Percentiles rank a stretch among this genome's conserved stretches.
phyloP scores from a whole-genome alignment of 768 basidiomycete species.

The Leccinum barrowsii region DNA sequence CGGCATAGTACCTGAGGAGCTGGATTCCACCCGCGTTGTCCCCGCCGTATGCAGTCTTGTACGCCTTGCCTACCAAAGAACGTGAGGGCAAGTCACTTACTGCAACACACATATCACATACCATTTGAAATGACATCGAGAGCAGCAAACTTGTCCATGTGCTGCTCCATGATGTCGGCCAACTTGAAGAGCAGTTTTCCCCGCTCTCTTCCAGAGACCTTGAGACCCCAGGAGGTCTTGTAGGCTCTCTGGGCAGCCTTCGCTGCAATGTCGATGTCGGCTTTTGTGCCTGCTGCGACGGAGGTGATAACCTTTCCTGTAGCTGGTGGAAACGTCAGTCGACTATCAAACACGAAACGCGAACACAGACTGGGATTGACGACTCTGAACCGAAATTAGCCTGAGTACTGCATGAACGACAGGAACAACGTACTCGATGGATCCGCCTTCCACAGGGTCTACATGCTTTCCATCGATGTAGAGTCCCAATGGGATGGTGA shows the following conservation, averaged over 20 bases:
- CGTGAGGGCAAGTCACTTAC: not conserved
- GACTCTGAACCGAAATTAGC: slow-evolving; percentile 37
- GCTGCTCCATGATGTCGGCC: slow-evolving; percentile 8
- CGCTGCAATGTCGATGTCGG: slow-evolving; percentile 6
- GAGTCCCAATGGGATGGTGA: slow-evolving; percentile 56
- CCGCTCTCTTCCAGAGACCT: slow-evolving; percentile 1
- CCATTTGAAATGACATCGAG: slow-evolving; percentile 7
- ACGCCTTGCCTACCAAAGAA: slow-evolving; percentile 5
- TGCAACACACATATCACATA: not conserved
- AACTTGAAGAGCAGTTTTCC: slow-evolving; percentile 7
- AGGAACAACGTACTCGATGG: slow-evolving; percentile 54
- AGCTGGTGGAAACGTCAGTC: slow-evolving; percentile 21
- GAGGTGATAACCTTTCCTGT: slow-evolving; percentile 11
- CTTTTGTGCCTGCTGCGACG: slow-evolving; percentile 6
- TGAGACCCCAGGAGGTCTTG: slow-evolving; percentile 9
- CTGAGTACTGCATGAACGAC: not conserved
- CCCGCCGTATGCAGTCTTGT: not conserved
- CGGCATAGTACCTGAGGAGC: slow-evolving; percentile 9
- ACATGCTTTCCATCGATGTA: slow-evolving; percentile 60
- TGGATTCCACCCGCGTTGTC: slow-evolving; percentile 1
- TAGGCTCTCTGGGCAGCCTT: slow-evolving; percentile 5
- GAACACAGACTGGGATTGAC: slow-evolving; percentile 47
- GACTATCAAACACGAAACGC: not conserved
- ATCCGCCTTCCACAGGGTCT: slow-evolving; percentile 47
- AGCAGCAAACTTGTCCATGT: slow-evolving; percentile 7